Conservation (phyloP, 306 rosid genomes). For the Cicer arietinum region DNA sequence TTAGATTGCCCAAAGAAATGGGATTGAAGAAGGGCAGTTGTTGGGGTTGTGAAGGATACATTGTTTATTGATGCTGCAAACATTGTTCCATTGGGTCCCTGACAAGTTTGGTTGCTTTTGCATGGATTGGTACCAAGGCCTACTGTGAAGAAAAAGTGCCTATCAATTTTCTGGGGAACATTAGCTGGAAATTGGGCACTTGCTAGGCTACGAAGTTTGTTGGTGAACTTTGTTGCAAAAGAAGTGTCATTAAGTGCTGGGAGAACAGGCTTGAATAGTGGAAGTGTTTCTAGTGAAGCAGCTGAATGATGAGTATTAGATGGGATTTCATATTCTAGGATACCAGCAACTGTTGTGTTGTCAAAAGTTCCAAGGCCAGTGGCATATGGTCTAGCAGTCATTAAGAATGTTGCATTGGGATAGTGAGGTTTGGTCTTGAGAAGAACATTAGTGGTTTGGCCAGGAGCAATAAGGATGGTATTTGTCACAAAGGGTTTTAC, state of each 20-base stretch:
- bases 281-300: constrained; percentile 44
- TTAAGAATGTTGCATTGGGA: constrained; percentile 69
- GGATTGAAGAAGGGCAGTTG: constrained; percentile 67
- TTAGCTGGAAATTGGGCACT: constrained; percentile 62
- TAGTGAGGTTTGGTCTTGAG: constrained; percentile 59
- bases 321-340: constrained; percentile 36
- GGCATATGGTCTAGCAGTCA: constrained; percentile 65
- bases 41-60: constrained; percentile 58
- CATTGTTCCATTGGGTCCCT: constrained; percentile 73
- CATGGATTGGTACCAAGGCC: constrained; percentile 74
- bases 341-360: constrained; percentile 64
- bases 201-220: constrained; percentile 61
- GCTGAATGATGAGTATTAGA: constrained; percentile 36
- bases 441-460: constrained; percentile 76
- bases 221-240: constrained; percentile 59
- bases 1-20: constrained; percentile 60
- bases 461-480: constrained; percentile 64
- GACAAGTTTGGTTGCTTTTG: constrained; percentile 56
- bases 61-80: constrained; percentile 76
- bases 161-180: constrained; percentile 64
- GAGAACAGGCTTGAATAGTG: constrained; percentile 23
- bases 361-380: constrained; percentile 70
- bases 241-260: constrained; percentile 74
- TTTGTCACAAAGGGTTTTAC: constrained; percentile 61
- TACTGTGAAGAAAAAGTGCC: constrained; percentile 65